phyloP scores from a whole-genome alignment of 116 monocot species.

The Dioscorea cayenensis region DNA sequence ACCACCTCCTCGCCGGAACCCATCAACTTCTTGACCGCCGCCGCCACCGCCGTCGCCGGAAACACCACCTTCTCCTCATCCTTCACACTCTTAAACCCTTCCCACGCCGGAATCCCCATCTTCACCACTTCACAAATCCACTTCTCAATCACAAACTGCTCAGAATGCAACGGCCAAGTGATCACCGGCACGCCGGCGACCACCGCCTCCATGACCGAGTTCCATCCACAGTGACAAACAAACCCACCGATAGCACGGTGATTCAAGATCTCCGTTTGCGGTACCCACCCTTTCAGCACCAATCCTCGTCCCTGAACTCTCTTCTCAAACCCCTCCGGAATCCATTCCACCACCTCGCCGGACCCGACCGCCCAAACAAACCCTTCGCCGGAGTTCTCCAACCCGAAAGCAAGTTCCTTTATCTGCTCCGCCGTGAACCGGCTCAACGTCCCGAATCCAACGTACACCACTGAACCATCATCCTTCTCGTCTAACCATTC shows the following conservation, averaged over 20 bases:
- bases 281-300: constrained; percentile 15
- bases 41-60: not conserved
- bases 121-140: not conserved
- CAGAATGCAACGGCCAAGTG: constrained; percentile 1
- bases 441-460: no score
- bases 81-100: not conserved
- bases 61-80: not conserved
- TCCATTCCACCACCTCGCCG: not conserved
- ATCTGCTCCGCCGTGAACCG: not conserved
- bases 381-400: not conserved
- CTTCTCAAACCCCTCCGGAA: constrained; percentile 10
- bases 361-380: no score
- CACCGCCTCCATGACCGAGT: constrained; percentile 45
- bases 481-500: not conserved
- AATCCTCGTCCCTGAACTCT: not conserved
- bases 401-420: not conserved
- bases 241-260: constrained; percentile 43
- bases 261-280: not conserved
- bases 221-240: constrained; percentile 64
- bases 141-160: constrained; percentile 4
- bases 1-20: not conserved
- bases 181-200: constrained; percentile 4
- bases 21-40: not conserved
- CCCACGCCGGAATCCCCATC: not conserved
- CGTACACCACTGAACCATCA: not conserved